Evolutionary conservation across 2,329 filamentous ascomycete species (phyloP), one percentile per base, ranked within the genome.

Genomic region (Aspergillus fischeri): DNA sequence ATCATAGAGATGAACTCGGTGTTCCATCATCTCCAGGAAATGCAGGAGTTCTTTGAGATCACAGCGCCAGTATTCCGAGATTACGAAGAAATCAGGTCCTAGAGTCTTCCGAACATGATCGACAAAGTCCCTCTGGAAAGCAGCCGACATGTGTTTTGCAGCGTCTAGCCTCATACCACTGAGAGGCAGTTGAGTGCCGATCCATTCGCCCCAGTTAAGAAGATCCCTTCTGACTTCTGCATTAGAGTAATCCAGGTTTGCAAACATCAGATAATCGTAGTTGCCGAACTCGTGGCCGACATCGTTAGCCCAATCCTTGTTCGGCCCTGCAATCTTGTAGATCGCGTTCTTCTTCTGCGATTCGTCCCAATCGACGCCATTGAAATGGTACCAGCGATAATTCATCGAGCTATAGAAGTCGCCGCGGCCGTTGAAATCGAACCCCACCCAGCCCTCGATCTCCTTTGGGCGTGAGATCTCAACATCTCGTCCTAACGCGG

Each of bases 91-190:
- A 14, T 81, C 73, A 11, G 78, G 73, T 2, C 81, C 81, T 29
- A 78, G 75, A 0, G 71, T 73, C 47, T 77, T 75, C 65, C 82
- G 82, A 57, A 89, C 72, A 49, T 81, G 75, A 5, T 76, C 74
- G 52, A 90, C 81, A 73, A 89, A 89, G n/a, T 84, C 79, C 45
- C 79, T 80, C 32, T 87, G 80, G 66, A 91, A 91, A n/a, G 79
- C 77, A 57, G 83, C 81, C 28, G 83, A 87, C 71, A 86, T 89
- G 72, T 91, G 88, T 73, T 90, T 88, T 29, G 86, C 84, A 11
- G 88, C 88, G 69, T 91, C 88, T 52, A 91, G 81, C 20, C 88
- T 80, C 70, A 91, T 86, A 1, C 87, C 88, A 59, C 81, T 79
- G 10, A 91, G 74, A 0, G 82, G 81, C 0, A 89, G 68, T 58